A percentile compares a stretch with the other conserved stretches of the same genome.
These are phyloP conservation scores for Dendrobium officinale DNA, from an alignment of 106 monocot species.

Conservation along the genomic window DNA sequence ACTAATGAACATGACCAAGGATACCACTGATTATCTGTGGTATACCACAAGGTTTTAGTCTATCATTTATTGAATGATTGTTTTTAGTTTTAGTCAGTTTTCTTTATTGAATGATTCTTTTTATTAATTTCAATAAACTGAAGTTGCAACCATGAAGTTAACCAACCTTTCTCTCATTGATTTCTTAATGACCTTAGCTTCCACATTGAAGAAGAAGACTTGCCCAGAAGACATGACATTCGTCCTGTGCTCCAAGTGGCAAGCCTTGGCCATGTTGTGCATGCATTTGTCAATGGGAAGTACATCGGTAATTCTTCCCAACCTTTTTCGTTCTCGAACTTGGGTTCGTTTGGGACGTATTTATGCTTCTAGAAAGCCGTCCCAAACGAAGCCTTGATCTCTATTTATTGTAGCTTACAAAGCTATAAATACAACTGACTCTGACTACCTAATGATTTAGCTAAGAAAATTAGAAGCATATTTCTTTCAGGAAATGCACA, in stretches of 20 bases:
- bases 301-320: conserved; percentile 32
- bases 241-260: conserved; percentile 34
- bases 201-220: conserved; percentile 27
- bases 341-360: too few species aligned
- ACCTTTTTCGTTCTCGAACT: neutral
- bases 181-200: conserved; percentile 19
- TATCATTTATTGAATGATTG: neutral
- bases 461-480: too few species aligned
- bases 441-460: neutral
- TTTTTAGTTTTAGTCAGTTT: conserved; percentile 12
- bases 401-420: too few species aligned
- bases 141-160: neutral
- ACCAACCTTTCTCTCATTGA: neutral
- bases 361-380: too few species aligned
- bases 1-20: conserved; percentile 49
- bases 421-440: too few species aligned
- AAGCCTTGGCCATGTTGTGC: conserved; percentile 36
- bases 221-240: conserved; percentile 44
- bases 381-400: too few species aligned
- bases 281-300: conserved; percentile 39
- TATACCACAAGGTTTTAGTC: conserved; percentile 54
- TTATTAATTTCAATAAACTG: too few species aligned
- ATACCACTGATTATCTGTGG: conserved; percentile 77
- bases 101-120: neutral
- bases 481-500: conserved; percentile 48